These are phyloP conservation scores for Dactylonectria estremocensis DNA, from an alignment of 2,329 filamentous ascomycete species.

Conservation along the genomic window DNA sequence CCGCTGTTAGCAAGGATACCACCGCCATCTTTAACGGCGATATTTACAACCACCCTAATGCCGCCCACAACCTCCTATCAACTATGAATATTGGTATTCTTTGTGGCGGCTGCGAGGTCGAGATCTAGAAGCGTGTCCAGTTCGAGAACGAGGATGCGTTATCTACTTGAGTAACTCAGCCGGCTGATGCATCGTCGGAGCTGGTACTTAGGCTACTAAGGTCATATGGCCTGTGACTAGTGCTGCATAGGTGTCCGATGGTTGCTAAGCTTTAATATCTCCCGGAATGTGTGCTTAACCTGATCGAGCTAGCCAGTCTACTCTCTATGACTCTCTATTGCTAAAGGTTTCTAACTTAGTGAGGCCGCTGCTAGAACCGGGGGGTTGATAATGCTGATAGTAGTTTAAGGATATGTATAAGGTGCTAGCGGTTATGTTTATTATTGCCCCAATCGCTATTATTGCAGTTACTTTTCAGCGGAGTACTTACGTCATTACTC, in stretches of 20 bases:
- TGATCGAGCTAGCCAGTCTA: conserved; percentile 74
- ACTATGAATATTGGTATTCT: too few relatives aligned
- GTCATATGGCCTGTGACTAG: conserved; percentile 83
- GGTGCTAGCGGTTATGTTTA: conserved; percentile 38
- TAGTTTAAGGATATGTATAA: conserved; percentile 34
- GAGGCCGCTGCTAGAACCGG: conserved; percentile 67
- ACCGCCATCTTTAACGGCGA: conserved; percentile 94
- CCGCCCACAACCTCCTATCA: too few relatives aligned
- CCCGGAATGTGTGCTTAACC: conserved; percentile 76
- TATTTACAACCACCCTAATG: conserved; percentile 89
- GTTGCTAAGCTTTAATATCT: conserved; percentile 75
- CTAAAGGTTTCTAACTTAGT: conserved; percentile 63
- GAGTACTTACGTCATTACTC: conserved; percentile 48
- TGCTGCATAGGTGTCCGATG: conserved; percentile 81
- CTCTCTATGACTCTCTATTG: conserved; percentile 57
- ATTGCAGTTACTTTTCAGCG: conserved; percentile 33
- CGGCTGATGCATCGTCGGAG: conserved; percentile 87
- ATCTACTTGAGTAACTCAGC: conserved; percentile 84
- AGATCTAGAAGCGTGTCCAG: too few relatives aligned
- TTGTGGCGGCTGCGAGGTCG: too few relatives aligned
- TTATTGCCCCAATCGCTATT: conserved; percentile 51
- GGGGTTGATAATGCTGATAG: conserved; percentile 56
- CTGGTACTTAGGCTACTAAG: conserved; percentile 89
- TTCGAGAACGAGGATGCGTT: too few relatives aligned
- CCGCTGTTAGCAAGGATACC: conserved; percentile 87